Evolutionary conservation across 352 stramenopile genomes (phyloP), one percentile per base, ranked within the genome.

Genomic region (Phytophthora tentaculata): DNA sequence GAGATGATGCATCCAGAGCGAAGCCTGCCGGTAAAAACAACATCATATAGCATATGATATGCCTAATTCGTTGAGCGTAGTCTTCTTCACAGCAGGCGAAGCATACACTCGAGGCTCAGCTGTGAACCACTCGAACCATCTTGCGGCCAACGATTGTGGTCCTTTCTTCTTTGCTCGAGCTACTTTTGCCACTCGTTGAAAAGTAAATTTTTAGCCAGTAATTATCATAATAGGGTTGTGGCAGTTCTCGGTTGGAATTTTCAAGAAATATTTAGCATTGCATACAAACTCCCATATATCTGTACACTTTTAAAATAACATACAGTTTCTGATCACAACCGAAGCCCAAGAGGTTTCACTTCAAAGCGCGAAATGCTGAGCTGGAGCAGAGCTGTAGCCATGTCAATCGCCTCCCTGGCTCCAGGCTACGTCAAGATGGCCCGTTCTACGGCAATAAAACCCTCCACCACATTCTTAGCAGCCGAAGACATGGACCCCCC

Each of bases 221-320:
- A 8, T 32, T 9, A 32, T 32, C 28, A 32, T 32, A 8, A 32
- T 32, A 32, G 28, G 28, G 28, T 32, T 32, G 28, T 5, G 28
- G 28, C 28, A 32, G 28, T 1, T 32, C 0, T 32, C 28, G 28
- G 28, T 32, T 9, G 28, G 9, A 39, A 39, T 39, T 39, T 39
- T 5, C 0, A 39, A 39, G 10, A 16, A 39, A 16, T 39, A 39
- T 39, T 10, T 52, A 52, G 28, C 28, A 32, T 52, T 52, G 19
- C 32, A 52, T 52, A 52, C 22, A 52, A 52, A 35, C 23, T 16
- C 35, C 13, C 5, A 35, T 52, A 32, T 32, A 32, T 29, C 10
- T 35, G 22, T 22, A 52, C n/a, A 52, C n/a, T 29, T n/a, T 23
- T 12, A 26, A 52, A 52, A 52, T 52, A 52, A 14, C 8, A n/a